Evolutionary conservation across 371 early-diverging fungal species (phyloP).

Genomic region (Mucor ambiguus): DNA sequence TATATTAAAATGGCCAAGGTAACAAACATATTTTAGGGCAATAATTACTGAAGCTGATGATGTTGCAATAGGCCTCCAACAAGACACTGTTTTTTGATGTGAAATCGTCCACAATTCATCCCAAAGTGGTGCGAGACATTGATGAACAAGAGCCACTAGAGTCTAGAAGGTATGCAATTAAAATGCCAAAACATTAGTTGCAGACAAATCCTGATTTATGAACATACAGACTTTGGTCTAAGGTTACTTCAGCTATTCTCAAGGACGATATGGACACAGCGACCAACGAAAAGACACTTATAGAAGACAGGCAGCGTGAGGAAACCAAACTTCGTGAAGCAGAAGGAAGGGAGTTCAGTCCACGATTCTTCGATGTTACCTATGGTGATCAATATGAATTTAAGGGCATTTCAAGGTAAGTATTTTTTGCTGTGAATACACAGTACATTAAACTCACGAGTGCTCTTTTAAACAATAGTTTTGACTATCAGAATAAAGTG

Average conservation of each 20-base stretch:
- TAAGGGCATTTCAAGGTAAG: constrained; percentile 27
- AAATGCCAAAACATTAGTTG: background rate
- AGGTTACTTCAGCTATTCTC: constrained; percentile 77
- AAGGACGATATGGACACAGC: constrained; percentile 75
- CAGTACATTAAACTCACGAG: background rate
- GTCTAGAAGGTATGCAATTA: constrained; percentile 65
- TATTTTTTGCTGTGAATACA: background rate
- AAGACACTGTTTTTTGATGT: constrained; percentile 70
- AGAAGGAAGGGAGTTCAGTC: constrained; percentile 44
- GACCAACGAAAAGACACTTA: constrained; percentile 78
- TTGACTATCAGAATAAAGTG: constrained; percentile 25
- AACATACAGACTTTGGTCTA: constrained; percentile 68
- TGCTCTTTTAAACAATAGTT: constrained; percentile 7
- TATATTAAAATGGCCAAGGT: constrained; percentile 53
- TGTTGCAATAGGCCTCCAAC: constrained; percentile 18
- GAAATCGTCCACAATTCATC: constrained; percentile 58
- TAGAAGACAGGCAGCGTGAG: constrained; percentile 86
- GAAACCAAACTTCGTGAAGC: constrained; percentile 66
- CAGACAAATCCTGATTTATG: background rate
- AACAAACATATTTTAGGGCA: background rate
- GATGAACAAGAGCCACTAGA: constrained; percentile 82
- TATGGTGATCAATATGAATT: constrained; percentile 36
- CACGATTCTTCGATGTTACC: constrained; percentile 55
- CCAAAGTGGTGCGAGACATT: constrained; percentile 74
- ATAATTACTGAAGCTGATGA: background rate